These are phyloP conservation scores for Cladorrhinum samala DNA, from an alignment of 495 filamentous ascomycete species.

Conservation along the genomic window DNA sequence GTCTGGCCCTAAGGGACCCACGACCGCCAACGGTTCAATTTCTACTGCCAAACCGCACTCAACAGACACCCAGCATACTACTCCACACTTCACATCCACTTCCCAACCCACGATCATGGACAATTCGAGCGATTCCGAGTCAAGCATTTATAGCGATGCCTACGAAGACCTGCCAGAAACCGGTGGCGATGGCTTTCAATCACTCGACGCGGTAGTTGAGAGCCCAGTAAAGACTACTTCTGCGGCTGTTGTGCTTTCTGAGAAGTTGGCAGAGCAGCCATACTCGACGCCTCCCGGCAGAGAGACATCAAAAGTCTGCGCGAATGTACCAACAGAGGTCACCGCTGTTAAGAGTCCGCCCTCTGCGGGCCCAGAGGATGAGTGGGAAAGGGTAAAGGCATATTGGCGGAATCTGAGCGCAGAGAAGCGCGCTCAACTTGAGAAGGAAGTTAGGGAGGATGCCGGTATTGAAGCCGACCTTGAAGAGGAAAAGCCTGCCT, in stretches of 20 bases:
- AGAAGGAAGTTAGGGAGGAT: constrained; percentile 46
- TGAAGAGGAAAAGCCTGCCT: constrained; percentile 29
- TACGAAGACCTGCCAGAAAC: constrained; percentile 66
- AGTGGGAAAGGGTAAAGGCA: constrained; percentile 56
- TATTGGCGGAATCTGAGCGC: constrained; percentile 60
- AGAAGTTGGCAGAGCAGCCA: neutral
- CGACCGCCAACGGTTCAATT: neutral
- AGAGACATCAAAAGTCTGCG: constrained; percentile 1
- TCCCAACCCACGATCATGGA: constrained; percentile 1
- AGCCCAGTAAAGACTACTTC: constrained; percentile 34
- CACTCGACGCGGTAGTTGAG: constrained; percentile 77
- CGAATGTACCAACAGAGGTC: constrained; percentile 9
- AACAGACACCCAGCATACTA: neutral
- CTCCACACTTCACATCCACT: neutral
- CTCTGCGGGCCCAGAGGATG: constrained; percentile 29
- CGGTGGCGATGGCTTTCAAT: constrained; percentile 71
- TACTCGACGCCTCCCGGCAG: neutral
- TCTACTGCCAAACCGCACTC: neutral
- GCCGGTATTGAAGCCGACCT: constrained; percentile 40
- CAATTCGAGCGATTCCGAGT: constrained; percentile 28
- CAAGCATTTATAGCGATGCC: constrained; percentile 82
- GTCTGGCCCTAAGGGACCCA: neutral
- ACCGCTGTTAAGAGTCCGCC: constrained; percentile 15
- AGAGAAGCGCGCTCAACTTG: constrained; percentile 51
- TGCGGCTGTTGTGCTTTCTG: neutral